These are phyloP conservation scores for Fusarium duplospermum DNA, from an alignment of 2,329 filamentous ascomycete genomes.

Conservation along the genomic window DNA sequence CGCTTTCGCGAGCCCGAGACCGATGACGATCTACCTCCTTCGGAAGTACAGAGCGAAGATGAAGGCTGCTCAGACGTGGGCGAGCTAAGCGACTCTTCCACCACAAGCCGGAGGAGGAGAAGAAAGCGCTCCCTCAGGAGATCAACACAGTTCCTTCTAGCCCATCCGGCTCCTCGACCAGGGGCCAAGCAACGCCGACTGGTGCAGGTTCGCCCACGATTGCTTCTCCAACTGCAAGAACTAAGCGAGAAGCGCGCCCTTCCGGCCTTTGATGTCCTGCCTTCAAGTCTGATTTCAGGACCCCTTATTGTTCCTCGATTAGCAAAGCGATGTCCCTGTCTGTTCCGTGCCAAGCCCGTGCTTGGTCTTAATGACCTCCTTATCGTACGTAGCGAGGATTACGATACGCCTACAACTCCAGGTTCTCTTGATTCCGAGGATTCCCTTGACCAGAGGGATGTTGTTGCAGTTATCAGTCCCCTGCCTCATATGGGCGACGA, in stretches of 20 bases:
- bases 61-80: constrained; percentile 59
- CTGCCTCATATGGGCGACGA: constrained; percentile 61
- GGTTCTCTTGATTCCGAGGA: constrained; percentile 57
- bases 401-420: constrained; percentile 52
- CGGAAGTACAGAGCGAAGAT: constrained; percentile 58
- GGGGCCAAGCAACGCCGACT: constrained; percentile 73
- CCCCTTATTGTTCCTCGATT: constrained; percentile 69
- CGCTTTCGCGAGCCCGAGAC: constrained; percentile 57
- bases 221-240: constrained; percentile 78
- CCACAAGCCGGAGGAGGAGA: constrained; percentile 50
- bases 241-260: constrained; percentile 71
- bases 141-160: constrained; percentile 74
- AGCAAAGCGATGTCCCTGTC: constrained; percentile 69
- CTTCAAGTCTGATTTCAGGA: constrained; percentile 69
- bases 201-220: constrained; percentile 73
- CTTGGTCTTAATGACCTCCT: constrained; percentile 77
- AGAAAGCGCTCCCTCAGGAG: constrained; percentile 62
- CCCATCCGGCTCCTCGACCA: constrained; percentile 72
- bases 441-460: constrained; percentile 59
- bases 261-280: constrained; percentile 80
- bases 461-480: constrained; percentile 78
- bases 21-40: constrained; percentile 39
- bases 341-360: constrained; percentile 72
- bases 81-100: constrained; percentile 59
- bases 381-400: constrained; percentile 77